Conservation (phyloP, 2,329 filamentous ascomycete genomes). For the Aplosporella prunicola region DNA sequence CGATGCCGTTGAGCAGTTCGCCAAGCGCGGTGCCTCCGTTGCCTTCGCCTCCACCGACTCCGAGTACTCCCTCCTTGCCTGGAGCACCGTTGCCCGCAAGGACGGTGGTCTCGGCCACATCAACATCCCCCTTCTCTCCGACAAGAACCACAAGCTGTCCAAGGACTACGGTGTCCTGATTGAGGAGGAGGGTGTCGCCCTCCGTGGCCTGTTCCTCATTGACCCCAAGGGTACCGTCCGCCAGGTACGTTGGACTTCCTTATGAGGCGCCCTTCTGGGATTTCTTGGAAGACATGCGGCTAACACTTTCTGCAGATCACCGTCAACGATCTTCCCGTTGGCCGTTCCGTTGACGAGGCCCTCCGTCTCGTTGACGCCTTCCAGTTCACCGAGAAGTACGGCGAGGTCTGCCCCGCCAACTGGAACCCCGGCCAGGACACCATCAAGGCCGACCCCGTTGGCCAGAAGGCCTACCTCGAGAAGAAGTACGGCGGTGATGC, state of each 20-base stretch:
- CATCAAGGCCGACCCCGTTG: constrained; percentile 32
- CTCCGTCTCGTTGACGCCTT: constrained; percentile 47
- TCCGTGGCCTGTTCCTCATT: constrained; percentile 57
- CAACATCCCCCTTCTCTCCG: constrained; percentile 52
- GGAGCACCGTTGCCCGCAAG: constrained; percentile 49
- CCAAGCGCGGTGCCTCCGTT: constrained; percentile 49
- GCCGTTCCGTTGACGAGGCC: constrained; percentile 55
- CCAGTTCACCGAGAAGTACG: constrained; percentile 36
- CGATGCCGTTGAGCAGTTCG: constrained; percentile 51
- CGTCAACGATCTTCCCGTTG: constrained; percentile 56
- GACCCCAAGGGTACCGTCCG: constrained; percentile 52
- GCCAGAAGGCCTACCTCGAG: constrained; percentile 29
- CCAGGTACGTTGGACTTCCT: constrained; percentile 26
- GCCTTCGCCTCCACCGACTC: constrained; percentile 54
- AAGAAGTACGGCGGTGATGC: constrained; percentile 24
- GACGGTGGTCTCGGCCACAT: constrained; percentile 53
- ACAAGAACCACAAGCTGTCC: constrained; percentile 52
- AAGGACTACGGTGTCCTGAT: constrained; percentile 55
- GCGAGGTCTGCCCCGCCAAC: constrained; percentile 35
- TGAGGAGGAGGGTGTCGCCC: constrained; percentile 54
- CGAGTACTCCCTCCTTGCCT: constrained; percentile 49
- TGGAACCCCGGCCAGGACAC: constrained; percentile 32
- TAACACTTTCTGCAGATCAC: constrained; percentile 41
- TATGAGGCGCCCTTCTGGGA: background rate
- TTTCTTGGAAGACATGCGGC: constrained; percentile 6